Evolutionary conservation across 768 basidiomycete genomes (phyloP).

Genomic region (Boletus speciosus): DNA sequence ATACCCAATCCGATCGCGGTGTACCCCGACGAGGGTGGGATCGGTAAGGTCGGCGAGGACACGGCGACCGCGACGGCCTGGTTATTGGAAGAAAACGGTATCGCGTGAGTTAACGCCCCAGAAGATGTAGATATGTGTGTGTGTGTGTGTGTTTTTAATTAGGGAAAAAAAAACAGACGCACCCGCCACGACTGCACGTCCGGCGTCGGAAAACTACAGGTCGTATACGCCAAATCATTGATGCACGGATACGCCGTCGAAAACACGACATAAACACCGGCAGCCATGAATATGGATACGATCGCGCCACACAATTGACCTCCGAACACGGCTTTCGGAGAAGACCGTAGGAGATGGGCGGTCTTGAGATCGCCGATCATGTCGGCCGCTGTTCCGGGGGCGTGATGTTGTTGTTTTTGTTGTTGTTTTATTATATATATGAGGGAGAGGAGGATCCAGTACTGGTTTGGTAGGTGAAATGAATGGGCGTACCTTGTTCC

Average conservation of each 20-base stretch:
- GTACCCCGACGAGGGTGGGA: constrained; percentile 54
- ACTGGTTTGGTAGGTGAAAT: not conserved
- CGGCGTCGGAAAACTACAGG: constrained; percentile 22
- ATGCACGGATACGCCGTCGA: constrained; percentile 62
- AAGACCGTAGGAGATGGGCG: constrained; percentile 63
- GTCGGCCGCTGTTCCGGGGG: constrained; percentile 40
- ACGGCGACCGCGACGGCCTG: constrained; percentile 17
- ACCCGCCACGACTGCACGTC: constrained; percentile 27
- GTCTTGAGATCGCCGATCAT: constrained; percentile 71
- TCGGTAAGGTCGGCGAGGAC: constrained; percentile 28
- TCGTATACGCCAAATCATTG: constrained; percentile 17
- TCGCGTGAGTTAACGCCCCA: no score
- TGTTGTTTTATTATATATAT: no score
- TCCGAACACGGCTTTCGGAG: constrained; percentile 60
- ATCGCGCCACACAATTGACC: constrained; percentile 57
- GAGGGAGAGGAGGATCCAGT: not conserved
- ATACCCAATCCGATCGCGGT: constrained; percentile 54
- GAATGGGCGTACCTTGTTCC: constrained; percentile 18
- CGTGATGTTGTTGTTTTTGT: not conserved
- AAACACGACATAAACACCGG: constrained; percentile 60
- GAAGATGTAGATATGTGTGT: no score
- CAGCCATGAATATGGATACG: constrained; percentile 57
- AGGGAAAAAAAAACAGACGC: not conserved
- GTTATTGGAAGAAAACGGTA: no score
- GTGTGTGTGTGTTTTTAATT: no score